Percentiles rank a stretch among this genome's conserved stretches.
phyloP scores from a whole-genome alignment of 1,284 basidiomycete species.

The Papiliotrema fonsecae region DNA sequence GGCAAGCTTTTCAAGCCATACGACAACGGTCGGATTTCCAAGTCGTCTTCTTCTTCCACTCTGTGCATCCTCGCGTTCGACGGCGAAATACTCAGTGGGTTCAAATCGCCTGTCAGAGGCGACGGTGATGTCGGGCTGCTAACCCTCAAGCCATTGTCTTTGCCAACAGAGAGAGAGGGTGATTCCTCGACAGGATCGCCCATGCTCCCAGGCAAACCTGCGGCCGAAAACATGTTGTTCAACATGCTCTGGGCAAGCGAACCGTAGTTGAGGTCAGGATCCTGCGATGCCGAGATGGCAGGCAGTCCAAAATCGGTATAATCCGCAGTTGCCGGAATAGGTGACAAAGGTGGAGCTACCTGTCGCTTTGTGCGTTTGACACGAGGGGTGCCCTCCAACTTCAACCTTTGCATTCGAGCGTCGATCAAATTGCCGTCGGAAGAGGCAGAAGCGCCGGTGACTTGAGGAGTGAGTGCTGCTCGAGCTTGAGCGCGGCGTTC shows the following conservation, averaged over 20 bases:
- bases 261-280: conserved; percentile 29
- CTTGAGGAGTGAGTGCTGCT: conserved; percentile 43
- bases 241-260: conserved; percentile 32
- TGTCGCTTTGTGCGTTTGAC: conserved; percentile 46
- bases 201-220: too few species aligned
- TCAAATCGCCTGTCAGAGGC: neutral
- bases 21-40: too few species aligned
- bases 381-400: conserved; percentile 59
- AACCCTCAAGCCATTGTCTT: neutral
- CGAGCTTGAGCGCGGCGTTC: conserved; percentile 36
- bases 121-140: neutral
- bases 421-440: conserved; percentile 59
- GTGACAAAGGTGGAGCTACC: conserved; percentile 43
- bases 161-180: too few species aligned
- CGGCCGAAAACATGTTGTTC: conserved; percentile 14
- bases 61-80: neutral
- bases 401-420: conserved; percentile 67
- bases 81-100: neutral
- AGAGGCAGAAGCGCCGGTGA: conserved; percentile 39
- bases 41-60: too few species aligned
- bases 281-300: conserved; percentile 29
- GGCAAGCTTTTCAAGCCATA: too few species aligned
- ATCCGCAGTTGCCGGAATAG: conserved; percentile 47
- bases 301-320: conserved; percentile 49
- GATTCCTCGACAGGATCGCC: too few species aligned